Evolutionary conservation across 768 basidiomycete species (phyloP).

Genomic region (Pulveroboletus sp.): DNA sequence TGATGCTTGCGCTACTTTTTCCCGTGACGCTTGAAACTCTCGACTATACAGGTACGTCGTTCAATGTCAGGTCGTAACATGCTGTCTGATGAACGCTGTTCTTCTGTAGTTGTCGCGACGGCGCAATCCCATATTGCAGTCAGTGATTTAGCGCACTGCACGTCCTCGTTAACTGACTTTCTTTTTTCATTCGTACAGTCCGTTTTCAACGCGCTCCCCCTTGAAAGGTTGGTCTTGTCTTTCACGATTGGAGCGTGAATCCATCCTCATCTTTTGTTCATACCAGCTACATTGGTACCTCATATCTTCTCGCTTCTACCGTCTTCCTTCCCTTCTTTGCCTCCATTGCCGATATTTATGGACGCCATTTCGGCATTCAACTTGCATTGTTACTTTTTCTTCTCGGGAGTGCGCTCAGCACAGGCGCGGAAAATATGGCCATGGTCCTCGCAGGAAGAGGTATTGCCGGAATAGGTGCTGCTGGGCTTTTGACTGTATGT

Average conservation of each 20-base stretch:
- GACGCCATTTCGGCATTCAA: constrained; percentile 47
- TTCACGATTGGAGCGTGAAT: not conserved
- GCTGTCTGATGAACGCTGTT: not conserved
- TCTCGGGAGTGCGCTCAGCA: constrained; percentile 45
- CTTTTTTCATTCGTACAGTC: constrained; percentile 13
- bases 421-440: constrained; percentile 43
- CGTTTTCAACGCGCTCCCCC: constrained; percentile 26
- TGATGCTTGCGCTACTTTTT: constrained; percentile 37
- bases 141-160: constrained; percentile 5
- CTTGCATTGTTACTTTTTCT: constrained; percentile 43
- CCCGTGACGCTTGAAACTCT: constrained; percentile 42
- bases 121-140: constrained; percentile 52
- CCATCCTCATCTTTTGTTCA: not conserved
- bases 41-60: constrained; percentile 25
- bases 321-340: constrained; percentile 53
- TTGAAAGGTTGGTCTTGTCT: constrained; percentile 20
- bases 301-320: constrained; percentile 49
- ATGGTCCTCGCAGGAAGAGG: constrained; percentile 47
- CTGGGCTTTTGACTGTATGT: constrained; percentile 37
- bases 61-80: not conserved
- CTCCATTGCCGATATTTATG: constrained; percentile 48
- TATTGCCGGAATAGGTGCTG: constrained; percentile 49
- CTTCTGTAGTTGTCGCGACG: constrained; percentile 44
- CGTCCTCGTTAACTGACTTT: not conserved
- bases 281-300: constrained; percentile 46